Evolutionary conservation across 2,329 filamentous ascomycete species (phyloP).

Genomic region (Cadophora gregata): DNA sequence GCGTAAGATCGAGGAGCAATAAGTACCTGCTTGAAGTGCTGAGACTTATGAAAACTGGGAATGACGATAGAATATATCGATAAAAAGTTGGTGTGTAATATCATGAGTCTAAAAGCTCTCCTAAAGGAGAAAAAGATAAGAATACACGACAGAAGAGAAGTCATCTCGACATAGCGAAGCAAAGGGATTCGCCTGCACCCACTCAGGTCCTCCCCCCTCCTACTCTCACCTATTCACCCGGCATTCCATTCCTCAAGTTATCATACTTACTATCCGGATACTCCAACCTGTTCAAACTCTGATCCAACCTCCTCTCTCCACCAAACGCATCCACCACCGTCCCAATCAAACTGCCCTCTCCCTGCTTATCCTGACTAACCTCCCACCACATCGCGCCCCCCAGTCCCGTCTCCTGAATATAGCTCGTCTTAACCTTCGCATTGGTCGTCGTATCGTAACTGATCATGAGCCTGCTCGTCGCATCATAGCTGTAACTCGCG

Average conservation of each 20-base stretch:
- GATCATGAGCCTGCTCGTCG: constrained; percentile 63
- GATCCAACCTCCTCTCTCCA: constrained; percentile 47
- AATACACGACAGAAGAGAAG: not conserved
- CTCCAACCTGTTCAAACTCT: constrained; percentile 53
- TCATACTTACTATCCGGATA: constrained; percentile 61
- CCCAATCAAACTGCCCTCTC: constrained; percentile 64
- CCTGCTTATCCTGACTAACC: constrained; percentile 68
- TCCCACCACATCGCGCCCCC: constrained; percentile 89
- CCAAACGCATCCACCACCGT: constrained; percentile 51
- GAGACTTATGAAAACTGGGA: too few species aligned
- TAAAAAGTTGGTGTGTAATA: too few species aligned
- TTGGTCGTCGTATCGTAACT: constrained; percentile 63
- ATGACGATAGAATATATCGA: too few species aligned
- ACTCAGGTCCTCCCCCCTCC: too few species aligned
- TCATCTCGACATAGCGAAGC: not conserved
- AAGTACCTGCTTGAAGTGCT: too few species aligned
- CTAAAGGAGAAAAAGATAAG: not conserved
- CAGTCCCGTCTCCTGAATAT: constrained; percentile 50
- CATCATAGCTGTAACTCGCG: constrained; percentile 75
- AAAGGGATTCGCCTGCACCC: too few species aligned
- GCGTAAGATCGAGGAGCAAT: too few species aligned
- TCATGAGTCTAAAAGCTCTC: too few species aligned
- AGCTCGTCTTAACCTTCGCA: constrained; percentile 46
- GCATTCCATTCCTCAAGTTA: constrained; percentile 50
- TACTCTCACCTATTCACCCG: not conserved